Percentiles rank a stretch among this genome's conserved stretches.
Conservation (phyloP, 1,284 basidiomycete species). For the Cutaneotrichosporon sp. region DNA sequence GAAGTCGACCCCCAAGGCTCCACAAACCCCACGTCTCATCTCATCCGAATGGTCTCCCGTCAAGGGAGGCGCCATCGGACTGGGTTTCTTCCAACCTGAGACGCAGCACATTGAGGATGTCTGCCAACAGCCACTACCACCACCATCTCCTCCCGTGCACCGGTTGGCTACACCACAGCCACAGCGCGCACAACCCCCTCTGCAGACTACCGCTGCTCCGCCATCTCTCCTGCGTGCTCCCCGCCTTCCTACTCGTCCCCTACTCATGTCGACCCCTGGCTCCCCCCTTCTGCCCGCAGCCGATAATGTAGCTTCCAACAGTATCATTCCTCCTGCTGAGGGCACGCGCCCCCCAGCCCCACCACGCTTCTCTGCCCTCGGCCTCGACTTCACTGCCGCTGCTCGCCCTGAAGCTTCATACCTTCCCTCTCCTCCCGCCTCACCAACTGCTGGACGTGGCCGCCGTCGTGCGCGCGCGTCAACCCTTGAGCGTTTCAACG, state of each 20-base stretch:
- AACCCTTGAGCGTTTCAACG: background rate
- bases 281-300: background rate
- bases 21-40: background rate
- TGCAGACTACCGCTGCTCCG: background rate
- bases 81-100: background rate
- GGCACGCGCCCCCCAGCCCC: conserved; percentile 10
- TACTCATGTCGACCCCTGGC: conserved; percentile 1
- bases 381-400: conserved; percentile 9
- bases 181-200: background rate
- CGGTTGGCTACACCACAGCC: background rate
- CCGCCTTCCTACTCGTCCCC: conserved; percentile 2
- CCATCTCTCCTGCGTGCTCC: conserved; percentile 6
- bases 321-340: background rate
- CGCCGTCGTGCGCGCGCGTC: background rate
- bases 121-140: background rate
- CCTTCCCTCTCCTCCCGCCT: conserved; percentile 3
- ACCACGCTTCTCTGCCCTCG: conserved; percentile 13
- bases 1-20: background rate
- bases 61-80: background rate
- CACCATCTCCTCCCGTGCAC: background rate
- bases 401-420: background rate
- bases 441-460: background rate
- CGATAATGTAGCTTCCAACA: background rate
- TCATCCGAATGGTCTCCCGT: background rate
- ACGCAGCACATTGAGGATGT: conserved; percentile 1